Base-by-base conservation (phyloP, 179 eudicot genomes). In the Silene vulgaris region DNA sequence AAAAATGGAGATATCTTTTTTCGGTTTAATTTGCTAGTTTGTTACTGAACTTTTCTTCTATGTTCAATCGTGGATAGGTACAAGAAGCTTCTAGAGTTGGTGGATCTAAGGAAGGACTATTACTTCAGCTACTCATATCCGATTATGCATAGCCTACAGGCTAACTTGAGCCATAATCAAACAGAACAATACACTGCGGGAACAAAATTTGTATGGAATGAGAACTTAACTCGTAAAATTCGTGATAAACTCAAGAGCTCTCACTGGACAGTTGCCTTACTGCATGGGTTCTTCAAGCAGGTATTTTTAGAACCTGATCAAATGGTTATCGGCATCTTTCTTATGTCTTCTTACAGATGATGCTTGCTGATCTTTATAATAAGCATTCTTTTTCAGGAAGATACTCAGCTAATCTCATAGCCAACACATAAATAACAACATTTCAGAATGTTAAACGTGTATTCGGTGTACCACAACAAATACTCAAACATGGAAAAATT, bases 91-190 rank as follows among this genome's bases (percentile, higher is more conserved):
- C 84, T 91, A 28, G 78, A 85, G 85, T 74, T 85, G 35, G 87
- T 91, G 92, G 97, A 91, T 82, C 87, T 91, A n/a, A 90, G 91
- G 40, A 89, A 89, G 88, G 94, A 91, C 85, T 93, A 91, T 87
- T 91, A 80, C 76, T 93, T 91, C 83, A 91, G 98, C 85, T 91
- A 88, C 73, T 86, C 93, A 40, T 93, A 93, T 79, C 88, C 88
- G 71, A 79, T 89, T 69, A 91, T 91, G 97, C 88, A 76, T 70
- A 85, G 89, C 65, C 85, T 93, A 74, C 95, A 93, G 64, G 88
- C 83, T 80, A 93, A 93, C 80, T 61, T 88, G 62, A 75, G 82
- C 77, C 79, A 78, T 61, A 66, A 67, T 11, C 61, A 68, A 52
- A 21, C 65, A 61, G 72, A 32, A 14, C 77, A 65, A 30, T 50